Percentiles rank a stretch among this genome's conserved stretches.
Evolutionary conservation across 1,284 basidiomycete species (phyloP).

Genomic region (Bondarzewia mesenterica): DNA sequence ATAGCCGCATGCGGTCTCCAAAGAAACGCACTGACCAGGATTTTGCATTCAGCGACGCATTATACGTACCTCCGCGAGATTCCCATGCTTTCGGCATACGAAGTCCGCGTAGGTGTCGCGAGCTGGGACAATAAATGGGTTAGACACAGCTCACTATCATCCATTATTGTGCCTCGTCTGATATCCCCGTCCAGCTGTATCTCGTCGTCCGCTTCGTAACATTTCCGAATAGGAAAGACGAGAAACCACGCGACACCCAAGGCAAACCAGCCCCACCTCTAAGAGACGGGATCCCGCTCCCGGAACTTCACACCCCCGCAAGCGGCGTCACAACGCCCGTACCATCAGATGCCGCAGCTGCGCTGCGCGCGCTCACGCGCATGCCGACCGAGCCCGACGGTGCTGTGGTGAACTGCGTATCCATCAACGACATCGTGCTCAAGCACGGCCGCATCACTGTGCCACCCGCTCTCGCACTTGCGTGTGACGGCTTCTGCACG

Average conservation of each 20-base stretch:
- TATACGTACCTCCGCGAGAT: constrained; percentile 77
- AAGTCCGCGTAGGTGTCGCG: constrained; percentile 58
- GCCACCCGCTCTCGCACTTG: constrained; percentile 56
- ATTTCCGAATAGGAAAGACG: constrained; percentile 35
- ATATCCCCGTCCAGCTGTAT: constrained; percentile 45
- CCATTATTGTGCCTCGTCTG: not conserved
- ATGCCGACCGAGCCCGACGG: constrained; percentile 40
- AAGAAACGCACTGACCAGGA: no score
- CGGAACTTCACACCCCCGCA: constrained; percentile 16
- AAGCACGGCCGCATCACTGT: constrained; percentile 72
- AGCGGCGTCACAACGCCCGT: constrained; percentile 13
- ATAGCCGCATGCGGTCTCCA: no score
- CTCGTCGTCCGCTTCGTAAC: constrained; percentile 60
- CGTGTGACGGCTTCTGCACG: constrained; percentile 42
- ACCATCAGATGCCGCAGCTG: constrained; percentile 24
- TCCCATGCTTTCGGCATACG: constrained; percentile 60
- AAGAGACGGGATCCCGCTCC: constrained; percentile 9
- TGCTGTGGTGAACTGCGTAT: constrained; percentile 57
- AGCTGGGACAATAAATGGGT: constrained; percentile 89
- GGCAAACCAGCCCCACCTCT: constrained; percentile 3
- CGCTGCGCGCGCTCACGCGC: constrained; percentile 11
- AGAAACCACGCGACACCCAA: constrained; percentile 5
- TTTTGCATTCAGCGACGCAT: constrained; percentile 63
- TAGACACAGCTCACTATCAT: constrained; percentile 19
- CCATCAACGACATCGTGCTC: constrained; percentile 64